Base-by-base conservation (phyloP, 208 protist species). In the Crithidia bombi region DNA sequence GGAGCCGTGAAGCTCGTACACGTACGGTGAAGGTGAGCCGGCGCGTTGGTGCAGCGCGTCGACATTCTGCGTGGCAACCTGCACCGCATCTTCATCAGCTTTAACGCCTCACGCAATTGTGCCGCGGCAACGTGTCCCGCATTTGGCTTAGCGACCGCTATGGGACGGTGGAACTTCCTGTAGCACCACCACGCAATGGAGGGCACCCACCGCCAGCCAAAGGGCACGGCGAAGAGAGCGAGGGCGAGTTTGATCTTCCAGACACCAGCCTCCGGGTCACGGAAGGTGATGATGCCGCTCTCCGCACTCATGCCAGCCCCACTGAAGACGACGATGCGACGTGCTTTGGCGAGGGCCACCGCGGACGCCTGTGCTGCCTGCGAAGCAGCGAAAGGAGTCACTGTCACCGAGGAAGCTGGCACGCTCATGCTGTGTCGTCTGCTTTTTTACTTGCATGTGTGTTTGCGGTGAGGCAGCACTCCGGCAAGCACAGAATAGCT, bases 41-140 rank as follows among this genome's bases (percentile, higher is more conserved):
- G 78, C 79, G 28, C 59, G 69, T 47, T 85, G 82, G 58, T 88
- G 82, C 25, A 88, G 67, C 35, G 66, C 70, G 57, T 88, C 82
- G 15, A 88, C 82, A 65, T 88, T 88, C 64, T 88, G 82, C 51
- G 82, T 88, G 26, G 79, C 69, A 5, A 88, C 59, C 25, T 65
- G 51, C n/a, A 79, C 73, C 28, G 75, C 57, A 33, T 38, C 51
- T 10, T 19, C 51, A 32, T 38, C 3, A 57, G 15, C 11, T 38
- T 4, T 4, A 57, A 19, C 12, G 4, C 51, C 0, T 33, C 25
- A 14, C 15, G 28, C 43, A 88, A 0, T 6, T 71, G 10, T n/a
- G 70, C 75, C 10, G 85, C 39, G 14, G 71, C 73, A 5, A 25
- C 6, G 52, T 88, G 82, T 1, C 75, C 82, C 1, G 21, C 56